Evolutionary conservation across 2,329 filamentous ascomycete species (phyloP).

Genomic region (Tricladium varicosporioides): DNA sequence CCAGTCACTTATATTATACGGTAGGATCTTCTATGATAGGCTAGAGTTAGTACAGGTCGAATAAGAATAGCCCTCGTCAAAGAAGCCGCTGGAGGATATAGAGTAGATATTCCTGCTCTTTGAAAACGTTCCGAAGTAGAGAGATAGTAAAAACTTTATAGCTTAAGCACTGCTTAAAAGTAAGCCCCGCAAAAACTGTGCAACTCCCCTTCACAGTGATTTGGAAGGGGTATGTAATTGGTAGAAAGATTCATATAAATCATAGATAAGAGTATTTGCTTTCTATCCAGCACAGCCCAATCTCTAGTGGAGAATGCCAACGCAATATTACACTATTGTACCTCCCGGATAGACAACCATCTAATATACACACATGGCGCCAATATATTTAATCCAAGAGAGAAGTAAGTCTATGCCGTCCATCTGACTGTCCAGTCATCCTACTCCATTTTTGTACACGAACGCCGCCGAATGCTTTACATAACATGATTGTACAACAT

Average conservation of each 20-base stretch:
- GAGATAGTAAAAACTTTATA: too few species aligned
- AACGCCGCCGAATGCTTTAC: background rate
- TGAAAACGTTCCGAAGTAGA: too few species aligned
- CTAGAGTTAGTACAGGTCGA: too few species aligned
- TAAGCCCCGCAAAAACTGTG: too few species aligned
- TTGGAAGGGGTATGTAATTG: background rate
- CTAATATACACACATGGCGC: background rate
- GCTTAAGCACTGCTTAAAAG: too few species aligned
- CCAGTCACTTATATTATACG: too few species aligned
- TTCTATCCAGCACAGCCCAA: background rate
- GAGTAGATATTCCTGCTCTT: too few species aligned
- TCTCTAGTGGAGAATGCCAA: background rate
- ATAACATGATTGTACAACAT: conserved; percentile 11
- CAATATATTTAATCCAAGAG: background rate
- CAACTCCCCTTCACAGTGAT: background rate
- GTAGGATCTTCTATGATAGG: too few species aligned
- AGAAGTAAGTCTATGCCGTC: background rate
- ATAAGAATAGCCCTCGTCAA: too few species aligned
- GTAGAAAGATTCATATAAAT: background rate
- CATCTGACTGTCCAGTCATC: background rate
- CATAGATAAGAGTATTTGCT: background rate
- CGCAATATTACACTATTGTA: background rate
- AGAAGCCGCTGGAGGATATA: too few species aligned
- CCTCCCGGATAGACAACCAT: background rate
- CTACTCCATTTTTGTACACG: background rate